Evolutionary conservation across 331 rosid species (phyloP), one percentile per base, ranked within the genome.

Genomic region (Cucumis variabilis): DNA sequence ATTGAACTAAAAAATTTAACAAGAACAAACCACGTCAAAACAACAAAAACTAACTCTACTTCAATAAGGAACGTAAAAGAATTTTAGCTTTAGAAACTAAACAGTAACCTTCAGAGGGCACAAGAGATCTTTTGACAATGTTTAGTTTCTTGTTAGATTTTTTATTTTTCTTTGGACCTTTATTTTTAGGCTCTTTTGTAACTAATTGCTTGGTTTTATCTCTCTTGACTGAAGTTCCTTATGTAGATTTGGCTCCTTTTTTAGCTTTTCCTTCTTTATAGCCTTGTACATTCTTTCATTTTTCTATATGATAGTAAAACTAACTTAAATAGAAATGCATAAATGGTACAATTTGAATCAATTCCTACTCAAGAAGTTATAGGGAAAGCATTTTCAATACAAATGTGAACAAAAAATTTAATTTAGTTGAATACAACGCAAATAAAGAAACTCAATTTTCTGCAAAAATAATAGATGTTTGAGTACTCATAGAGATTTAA

Each of bases 401-500:
- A 15, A 81, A 66, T 27, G 87, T 60, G 66, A 67, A 84, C 24
- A 66, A 17, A 28, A 65, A 2, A 5, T n/a, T 83, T 41, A 63
- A 44, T n/a, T 84, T 9, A 84, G 12, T 14, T 44, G 10, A 5
- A 71, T 5, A 0, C 41, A 71, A 48, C 10, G 9, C 62, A 85
- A 48, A 70, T 51, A 51, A 69, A 71, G 71, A 51, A 71, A 48
- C 48, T 50, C 27, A 71, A 75, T 28, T 71, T 82, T 72, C 23
- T 85, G 68, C n/a, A 70, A 71, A 30, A 51, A 16, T 28, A 24
- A 86, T 23, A 71, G 11, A 41, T 84, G 84, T 62, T 70, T 86
- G 89, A 82, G 89, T 85, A 95, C 99, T 97, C 88, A 97, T 98
- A 70, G 98, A 93, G 83, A 94, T 93, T 98, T 98, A 97, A 82